phyloP scores from a whole-genome alignment of 768 basidiomycete species.

The Podaxis carcinomalis region DNA sequence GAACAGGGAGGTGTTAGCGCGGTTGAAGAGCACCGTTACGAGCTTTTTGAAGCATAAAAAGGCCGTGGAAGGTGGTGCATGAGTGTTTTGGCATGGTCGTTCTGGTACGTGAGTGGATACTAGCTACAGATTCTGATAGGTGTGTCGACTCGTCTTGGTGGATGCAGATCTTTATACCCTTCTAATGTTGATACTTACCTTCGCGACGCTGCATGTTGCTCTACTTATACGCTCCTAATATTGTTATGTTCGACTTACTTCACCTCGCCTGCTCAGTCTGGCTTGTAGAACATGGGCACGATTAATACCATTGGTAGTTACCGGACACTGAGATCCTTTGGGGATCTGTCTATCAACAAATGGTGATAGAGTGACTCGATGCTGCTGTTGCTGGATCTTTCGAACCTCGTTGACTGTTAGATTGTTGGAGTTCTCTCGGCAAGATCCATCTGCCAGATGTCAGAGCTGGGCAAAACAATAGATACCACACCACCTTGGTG shows the following conservation, averaged over 20 bases:
- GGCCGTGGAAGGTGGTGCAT: neutral
- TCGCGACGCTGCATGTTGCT: neutral
- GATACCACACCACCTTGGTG: neutral
- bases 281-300: neutral
- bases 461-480: neutral
- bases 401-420: neutral
- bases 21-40: slow-evolving; percentile 37
- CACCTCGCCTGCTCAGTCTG: neutral
- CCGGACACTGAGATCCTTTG: too few species aligned
- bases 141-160: neutral
- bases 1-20: slow-evolving; percentile 46
- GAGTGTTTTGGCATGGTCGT: neutral
- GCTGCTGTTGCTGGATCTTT: too few species aligned
- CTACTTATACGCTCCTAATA: neutral
- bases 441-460: neutral
- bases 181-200: neutral
- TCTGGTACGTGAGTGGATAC: neutral
- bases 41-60: slow-evolving; percentile 7
- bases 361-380: too few species aligned
- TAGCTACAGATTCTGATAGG: neutral
- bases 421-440: neutral
- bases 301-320: neutral
- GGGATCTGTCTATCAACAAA: too few species aligned
- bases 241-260: neutral
- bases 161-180: neutral